Conservation (phyloP, 805 yeast species). For the Candida jianshihensis region DNA sequence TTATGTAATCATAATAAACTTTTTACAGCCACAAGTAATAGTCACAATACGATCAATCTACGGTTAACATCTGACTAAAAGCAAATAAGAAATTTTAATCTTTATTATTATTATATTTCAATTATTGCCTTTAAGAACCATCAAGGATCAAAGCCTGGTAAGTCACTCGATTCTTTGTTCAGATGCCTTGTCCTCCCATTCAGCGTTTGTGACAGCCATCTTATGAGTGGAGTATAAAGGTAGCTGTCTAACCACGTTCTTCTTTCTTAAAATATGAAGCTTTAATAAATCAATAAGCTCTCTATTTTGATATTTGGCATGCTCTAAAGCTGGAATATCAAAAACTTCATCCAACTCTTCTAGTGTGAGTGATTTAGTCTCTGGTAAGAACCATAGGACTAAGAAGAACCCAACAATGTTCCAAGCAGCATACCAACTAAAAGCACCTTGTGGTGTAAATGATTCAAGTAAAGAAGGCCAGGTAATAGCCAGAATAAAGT, state of each 20-base stretch:
- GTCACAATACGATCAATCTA: too few relatives aligned
- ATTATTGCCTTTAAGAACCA: too few relatives aligned
- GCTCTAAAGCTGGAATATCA: constrained; percentile 48
- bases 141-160: too few relatives aligned
- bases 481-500: constrained; percentile 62
- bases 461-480: constrained; percentile 69
- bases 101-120: too few relatives aligned
- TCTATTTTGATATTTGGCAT: constrained; percentile 42
- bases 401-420: constrained; percentile 63
- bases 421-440: constrained; percentile 87
- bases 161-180: constrained; percentile 44
- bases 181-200: constrained; percentile 57
- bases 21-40: too few relatives aligned
- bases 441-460: constrained; percentile 77
- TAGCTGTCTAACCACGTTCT: constrained; percentile 39
- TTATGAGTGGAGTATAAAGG: constrained; percentile 53
- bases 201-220: constrained; percentile 52
- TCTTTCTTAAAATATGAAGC: constrained; percentile 38
- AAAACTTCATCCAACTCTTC: constrained; percentile 71
- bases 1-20: too few relatives aligned
- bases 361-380: constrained; percentile 57
- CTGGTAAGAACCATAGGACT: constrained; percentile 65
- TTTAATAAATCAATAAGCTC: constrained; percentile 37
- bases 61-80: too few relatives aligned
- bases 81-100: too few relatives aligned